These are phyloP conservation scores for Perkinsus chesapeaki DNA, from an alignment of 169 alveolate genomes.

Conservation along the genomic window DNA sequence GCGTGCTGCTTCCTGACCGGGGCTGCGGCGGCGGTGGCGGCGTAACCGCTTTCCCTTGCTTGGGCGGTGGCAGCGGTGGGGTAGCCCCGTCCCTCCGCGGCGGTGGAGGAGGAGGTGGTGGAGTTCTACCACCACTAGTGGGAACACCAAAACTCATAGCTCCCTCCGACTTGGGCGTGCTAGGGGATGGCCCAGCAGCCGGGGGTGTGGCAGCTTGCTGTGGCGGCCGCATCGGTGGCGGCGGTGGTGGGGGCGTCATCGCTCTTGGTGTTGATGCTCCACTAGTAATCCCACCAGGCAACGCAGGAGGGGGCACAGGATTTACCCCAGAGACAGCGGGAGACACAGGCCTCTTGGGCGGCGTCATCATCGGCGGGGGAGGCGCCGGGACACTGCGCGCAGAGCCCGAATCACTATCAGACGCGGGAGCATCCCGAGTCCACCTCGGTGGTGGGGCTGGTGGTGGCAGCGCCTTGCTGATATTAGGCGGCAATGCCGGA, in stretches of 20 bases:
- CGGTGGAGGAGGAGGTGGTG: background rate
- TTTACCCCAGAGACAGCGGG: background rate
- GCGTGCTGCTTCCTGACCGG: background rate
- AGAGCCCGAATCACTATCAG: background rate
- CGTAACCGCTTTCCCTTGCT: background rate
- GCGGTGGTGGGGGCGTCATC: background rate
- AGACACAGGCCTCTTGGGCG: background rate
- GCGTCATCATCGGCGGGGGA: background rate
- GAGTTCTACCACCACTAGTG: background rate
- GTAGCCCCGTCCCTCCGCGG: background rate
- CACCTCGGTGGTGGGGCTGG: background rate
- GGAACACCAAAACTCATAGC: background rate
- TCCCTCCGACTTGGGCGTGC: background rate
- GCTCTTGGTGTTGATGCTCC: background rate
- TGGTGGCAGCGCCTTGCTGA: constrained; percentile 3
- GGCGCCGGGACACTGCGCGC: constrained; percentile 4
- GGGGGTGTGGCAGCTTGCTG: background rate
- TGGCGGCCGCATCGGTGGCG: background rate
- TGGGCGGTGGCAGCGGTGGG: constrained; percentile 8
- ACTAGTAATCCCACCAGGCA: background rate
- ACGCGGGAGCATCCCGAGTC: background rate
- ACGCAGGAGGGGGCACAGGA: background rate
- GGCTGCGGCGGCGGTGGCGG: background rate
- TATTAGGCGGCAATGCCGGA: background rate
- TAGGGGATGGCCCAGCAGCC: background rate